phyloP scores from a whole-genome alignment of 192 early-diverging fungal genomes.

The Gonapodya prolifera region DNA sequence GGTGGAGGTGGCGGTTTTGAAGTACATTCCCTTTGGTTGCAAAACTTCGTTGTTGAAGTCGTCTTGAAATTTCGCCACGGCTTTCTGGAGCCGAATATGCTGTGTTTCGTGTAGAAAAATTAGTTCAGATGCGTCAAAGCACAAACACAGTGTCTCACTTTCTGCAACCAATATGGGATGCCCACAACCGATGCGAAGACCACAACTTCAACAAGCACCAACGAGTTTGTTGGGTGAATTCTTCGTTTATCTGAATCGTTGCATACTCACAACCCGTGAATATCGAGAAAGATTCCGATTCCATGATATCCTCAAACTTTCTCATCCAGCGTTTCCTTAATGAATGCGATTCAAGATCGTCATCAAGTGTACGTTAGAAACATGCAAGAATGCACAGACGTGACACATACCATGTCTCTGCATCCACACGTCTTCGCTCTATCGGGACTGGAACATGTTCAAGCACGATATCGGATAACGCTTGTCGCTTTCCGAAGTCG shows the following conservation, averaged over 20 bases:
- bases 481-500: not conserved
- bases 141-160: not conserved
- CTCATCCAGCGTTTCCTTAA: not conserved
- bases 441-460: not conserved
- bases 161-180: not conserved
- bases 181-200: not conserved
- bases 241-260: not conserved
- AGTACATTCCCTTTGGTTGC: not conserved
- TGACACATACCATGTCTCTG: not conserved
- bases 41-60: not conserved
- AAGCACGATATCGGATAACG: not conserved
- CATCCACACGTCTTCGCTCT: not conserved
- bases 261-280: not conserved
- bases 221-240: not conserved
- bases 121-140: not conserved
- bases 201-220: not conserved
- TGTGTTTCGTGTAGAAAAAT: not conserved
- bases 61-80: not conserved
- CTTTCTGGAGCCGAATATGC: not conserved
- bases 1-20: not conserved
- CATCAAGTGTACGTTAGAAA: too few relatives aligned
- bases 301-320: not conserved
- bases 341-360: too few relatives aligned
- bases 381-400: too few relatives aligned
- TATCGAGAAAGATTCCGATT: not conserved